A percentile compares a stretch with the other conserved stretches of the same genome.
phyloP scores from a whole-genome alignment of 805 yeast species.

The Metschnikowia matae region DNA sequence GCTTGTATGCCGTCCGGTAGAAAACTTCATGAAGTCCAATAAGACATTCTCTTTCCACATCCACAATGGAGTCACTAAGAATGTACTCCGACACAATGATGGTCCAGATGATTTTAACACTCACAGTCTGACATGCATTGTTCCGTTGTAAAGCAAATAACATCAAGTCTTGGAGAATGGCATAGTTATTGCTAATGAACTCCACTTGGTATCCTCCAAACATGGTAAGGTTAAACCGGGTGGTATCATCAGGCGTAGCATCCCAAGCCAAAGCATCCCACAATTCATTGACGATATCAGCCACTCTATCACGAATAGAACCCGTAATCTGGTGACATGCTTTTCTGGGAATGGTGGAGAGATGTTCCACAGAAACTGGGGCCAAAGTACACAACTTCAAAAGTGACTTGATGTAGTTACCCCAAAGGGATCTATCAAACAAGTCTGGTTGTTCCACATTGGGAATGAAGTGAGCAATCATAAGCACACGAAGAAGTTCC shows the following conservation, averaged over 20 bases:
- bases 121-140: constrained; percentile 53
- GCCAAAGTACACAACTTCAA: constrained; percentile 60
- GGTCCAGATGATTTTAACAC: constrained; percentile 68
- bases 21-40: constrained; percentile 62
- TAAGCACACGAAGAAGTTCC: constrained; percentile 48
- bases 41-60: constrained; percentile 60
- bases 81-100: constrained; percentile 64
- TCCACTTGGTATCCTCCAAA: constrained; percentile 72
- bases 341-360: constrained; percentile 67
- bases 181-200: constrained; percentile 53
- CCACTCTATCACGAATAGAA: constrained; percentile 57
- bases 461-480: constrained; percentile 52
- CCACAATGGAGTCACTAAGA: constrained; percentile 52
- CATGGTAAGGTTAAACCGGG: constrained; percentile 54
- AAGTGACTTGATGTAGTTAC: constrained; percentile 54
- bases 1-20: constrained; percentile 53
- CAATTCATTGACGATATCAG: constrained; percentile 50
- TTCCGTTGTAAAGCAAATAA: constrained; percentile 67
- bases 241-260: constrained; percentile 48
- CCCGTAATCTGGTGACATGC: constrained; percentile 64
- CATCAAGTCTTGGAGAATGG: constrained; percentile 60
- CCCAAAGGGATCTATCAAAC: constrained; percentile 66
- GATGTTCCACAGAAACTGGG: constrained; percentile 64
- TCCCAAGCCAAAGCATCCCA: constrained; percentile 77
- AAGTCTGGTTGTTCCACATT: constrained; percentile 43